Evolutionary conservation across 441 rosid genomes (phyloP), one percentile per base, ranked within the genome.

Genomic region (Dalechampia spathulata): DNA sequence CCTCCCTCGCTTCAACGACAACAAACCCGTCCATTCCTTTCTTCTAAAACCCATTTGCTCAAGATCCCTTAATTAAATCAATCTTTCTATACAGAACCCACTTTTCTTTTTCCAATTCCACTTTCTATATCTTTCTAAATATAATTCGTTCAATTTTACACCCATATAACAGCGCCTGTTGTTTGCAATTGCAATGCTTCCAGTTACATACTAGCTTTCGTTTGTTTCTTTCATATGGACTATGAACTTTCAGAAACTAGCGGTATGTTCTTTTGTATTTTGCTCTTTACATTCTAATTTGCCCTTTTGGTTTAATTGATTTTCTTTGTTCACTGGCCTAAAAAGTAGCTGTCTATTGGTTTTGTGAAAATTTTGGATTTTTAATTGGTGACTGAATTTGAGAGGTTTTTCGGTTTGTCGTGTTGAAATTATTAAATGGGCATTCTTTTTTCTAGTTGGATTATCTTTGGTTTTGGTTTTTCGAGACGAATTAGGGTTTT

Each of bases 201-300:
- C 1, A 39, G 62, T 52, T 40, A 39, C n/a, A 36, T 22, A n/a
- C 47, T 27, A 52, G 20, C 22, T n/a, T 52, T 19, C 47, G 7
- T 48, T 16, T 63, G 55, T 73, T 60, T 65, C 59, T 66, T 59
- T 65, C 59, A 64, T 70, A 72, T 75, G 84, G 84, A 61, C 68
- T 77, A 68, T 68, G 78, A 68, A 28, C 71, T 61, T 60, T 66
- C 51, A 58, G 70, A 72, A 60, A 70, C 76, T 64, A 77, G 76
- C 60, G 82, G 82, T 80, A 65, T 59, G 78, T 63, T 65, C 30
- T 19, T 2, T 13, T 63, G 52, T 52, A 25, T 15, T 17, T 34
- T 28, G 4, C 16, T 3, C 25, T 48, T 16, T 13, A 52, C 2
- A 12, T 28, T 3, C 6, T 21, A 14, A 7, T 25, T 3, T 16